Base-by-base conservation (phyloP, 2,329 filamentous ascomycete genomes). In the Cladophialophora yegresii region DNA sequence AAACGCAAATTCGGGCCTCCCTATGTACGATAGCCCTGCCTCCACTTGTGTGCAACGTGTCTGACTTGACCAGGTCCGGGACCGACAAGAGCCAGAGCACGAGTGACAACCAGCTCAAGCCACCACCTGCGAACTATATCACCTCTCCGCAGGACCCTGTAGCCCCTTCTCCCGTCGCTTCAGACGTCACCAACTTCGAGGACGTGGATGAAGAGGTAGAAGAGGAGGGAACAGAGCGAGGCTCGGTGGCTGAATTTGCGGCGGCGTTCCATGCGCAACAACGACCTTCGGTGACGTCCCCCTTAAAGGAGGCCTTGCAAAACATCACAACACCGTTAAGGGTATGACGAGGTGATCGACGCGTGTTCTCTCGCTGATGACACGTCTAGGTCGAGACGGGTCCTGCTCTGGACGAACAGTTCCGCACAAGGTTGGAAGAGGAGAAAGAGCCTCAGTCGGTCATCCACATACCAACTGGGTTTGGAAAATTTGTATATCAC, bases 401-500 rank as follows among this genome's bases (percentile, higher is more conserved):
- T 32, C 69, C 81, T 13, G 54, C 20, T 73, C 77, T 66, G 10
- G 63, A 69, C 23, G 33, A 64, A 50, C 58, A 66, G n/a, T 57
- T 67, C 50, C 62, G 58, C 9, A 50, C 62, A 16, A 79, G 80
- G 59, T 84, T 84, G 26, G 87, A 87, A 66, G 91, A 96, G 69
- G 91, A 93, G 61, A 78, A 79, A 58, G 74, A 78, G 70, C 89
- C 92, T 26, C 84, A 91, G 59, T 97, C 93, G 1, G 93, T 96
- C 61, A 96, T 97, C 70, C 93, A 96, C 81, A 91, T 91, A 16
- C 92, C 93, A 0, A 84, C 91, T 69, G 91, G 89, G 67, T 97
- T 95, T 76, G 84, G 86, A 62, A 85, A 85, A 71, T 96, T 95
- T 56, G 67, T 67, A 65, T 47, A 64, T 57, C 33, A n/a, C 28